Conservation (phyloP, 164 flowering plant species). For the Vitis vinifera region DNA sequence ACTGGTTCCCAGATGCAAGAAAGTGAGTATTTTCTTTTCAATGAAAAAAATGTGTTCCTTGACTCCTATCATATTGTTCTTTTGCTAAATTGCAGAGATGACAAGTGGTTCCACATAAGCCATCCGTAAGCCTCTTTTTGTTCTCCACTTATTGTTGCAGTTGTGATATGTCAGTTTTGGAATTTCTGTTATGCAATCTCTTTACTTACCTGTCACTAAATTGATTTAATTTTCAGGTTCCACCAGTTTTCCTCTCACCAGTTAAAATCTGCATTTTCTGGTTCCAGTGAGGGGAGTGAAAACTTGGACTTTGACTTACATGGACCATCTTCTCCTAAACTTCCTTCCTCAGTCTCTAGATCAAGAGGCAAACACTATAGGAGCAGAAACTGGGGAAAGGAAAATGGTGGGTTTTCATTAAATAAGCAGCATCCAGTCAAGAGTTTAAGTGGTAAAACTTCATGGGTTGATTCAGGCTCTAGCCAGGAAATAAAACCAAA, state of each 20-base stretch:
- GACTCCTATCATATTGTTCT: background rate
- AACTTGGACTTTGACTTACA: constrained; percentile 22
- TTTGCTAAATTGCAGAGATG: constrained; percentile 51
- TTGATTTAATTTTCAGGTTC: constrained; percentile 43
- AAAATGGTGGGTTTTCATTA: constrained; percentile 5
- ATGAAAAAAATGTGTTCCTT: too few relatives aligned
- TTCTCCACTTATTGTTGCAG: background rate
- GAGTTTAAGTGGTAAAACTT: constrained; percentile 28
- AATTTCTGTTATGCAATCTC: background rate
- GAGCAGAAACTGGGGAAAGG: constrained; percentile 38
- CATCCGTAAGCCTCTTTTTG: constrained; percentile 53
- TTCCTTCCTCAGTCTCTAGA: constrained; percentile 68
- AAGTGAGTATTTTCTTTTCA: too few relatives aligned
- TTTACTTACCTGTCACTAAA: background rate
- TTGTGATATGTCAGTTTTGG: background rate
- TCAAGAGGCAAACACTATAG: constrained; percentile 66
- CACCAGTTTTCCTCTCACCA: constrained; percentile 53
- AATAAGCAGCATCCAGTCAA: constrained; percentile 38
- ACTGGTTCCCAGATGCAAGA: background rate
- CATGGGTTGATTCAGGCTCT: constrained; percentile 8
- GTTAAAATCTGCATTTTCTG: constrained; percentile 39
- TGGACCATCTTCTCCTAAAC: constrained; percentile 46
- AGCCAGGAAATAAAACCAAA: constrained; percentile 22
- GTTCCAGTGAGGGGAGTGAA: constrained; percentile 21
- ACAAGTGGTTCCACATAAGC: constrained; percentile 53